Evolutionary conservation across 768 basidiomycete species (phyloP).

Genomic region (Phaeotremella fagi): DNA sequence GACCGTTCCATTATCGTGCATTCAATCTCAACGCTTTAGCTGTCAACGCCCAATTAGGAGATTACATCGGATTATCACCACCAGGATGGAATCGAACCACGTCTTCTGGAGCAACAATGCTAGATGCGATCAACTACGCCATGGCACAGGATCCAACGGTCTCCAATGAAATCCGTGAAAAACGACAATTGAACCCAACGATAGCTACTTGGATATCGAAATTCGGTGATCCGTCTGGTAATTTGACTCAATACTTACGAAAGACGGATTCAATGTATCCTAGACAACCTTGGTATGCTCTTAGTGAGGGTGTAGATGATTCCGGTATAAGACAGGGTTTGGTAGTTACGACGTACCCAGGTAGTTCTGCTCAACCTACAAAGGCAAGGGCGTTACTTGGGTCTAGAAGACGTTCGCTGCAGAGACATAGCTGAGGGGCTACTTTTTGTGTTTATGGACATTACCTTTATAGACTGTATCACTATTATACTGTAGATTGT

Average conservation of each 20-base stretch:
- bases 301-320: conserved; percentile 1
- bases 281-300: conserved; percentile 1
- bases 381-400: too few species aligned
- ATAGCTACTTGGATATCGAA: conserved; percentile 58
- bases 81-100: conserved; percentile 54
- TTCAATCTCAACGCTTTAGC: conserved; percentile 69
- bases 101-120: conserved; percentile 56
- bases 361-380: too few species aligned
- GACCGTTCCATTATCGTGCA: conserved; percentile 63
- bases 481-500: too few species aligned
- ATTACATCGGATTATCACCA: conserved; percentile 51
- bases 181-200: conserved; percentile 56
- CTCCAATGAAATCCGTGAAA: conserved; percentile 38
- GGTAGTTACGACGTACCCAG: conserved; percentile 7
- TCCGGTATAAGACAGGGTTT: conserved; percentile 5
- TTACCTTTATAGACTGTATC: too few species aligned
- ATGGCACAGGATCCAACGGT: conserved; percentile 52
- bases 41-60: conserved; percentile 57
- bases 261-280: conserved; percentile 16
- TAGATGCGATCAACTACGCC: conserved; percentile 59
- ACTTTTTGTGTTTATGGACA: too few species aligned
- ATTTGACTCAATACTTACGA: conserved; percentile 54
- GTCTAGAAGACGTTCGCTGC: too few species aligned
- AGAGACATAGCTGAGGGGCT: too few species aligned
- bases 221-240: conserved; percentile 62